Evolutionary conservation across 2,329 filamentous ascomycete genomes (phyloP).

Genomic region (Aspergillus vadensis): DNA sequence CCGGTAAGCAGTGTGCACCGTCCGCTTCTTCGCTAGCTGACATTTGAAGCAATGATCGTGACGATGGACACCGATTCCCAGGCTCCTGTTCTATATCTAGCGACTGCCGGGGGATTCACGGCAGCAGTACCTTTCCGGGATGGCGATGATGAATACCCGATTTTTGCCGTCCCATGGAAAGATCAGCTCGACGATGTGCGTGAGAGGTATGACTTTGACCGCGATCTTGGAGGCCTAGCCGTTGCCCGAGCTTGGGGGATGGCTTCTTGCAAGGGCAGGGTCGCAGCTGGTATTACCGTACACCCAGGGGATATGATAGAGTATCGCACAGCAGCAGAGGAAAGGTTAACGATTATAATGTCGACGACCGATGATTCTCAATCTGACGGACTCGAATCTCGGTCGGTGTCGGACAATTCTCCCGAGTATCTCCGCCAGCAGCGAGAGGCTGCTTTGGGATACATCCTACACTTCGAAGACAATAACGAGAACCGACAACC

Average conservation of each 20-base stretch:
- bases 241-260: conserved; percentile 58
- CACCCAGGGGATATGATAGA: conserved; percentile 62
- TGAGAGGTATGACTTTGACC: conserved; percentile 52
- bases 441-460: conserved; percentile 30
- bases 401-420: conserved; percentile 18
- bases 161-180: conserved; percentile 30
- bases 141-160: conserved; percentile 4
- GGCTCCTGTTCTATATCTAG: conserved; percentile 31
- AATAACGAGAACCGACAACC: conserved; percentile 18
- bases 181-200: conserved; percentile 34
- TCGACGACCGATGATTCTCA: conserved; percentile 21
- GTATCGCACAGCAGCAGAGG: conserved; percentile 53
- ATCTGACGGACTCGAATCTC: conserved; percentile 1
- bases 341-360: conserved; percentile 46
- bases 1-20: conserved; percentile 27
- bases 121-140: conserved; percentile 19
- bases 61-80: conserved; percentile 15
- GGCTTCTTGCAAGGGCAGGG: conserved; percentile 50
- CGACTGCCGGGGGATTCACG: conserved; percentile 32
- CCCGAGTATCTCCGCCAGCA: conserved; percentile 18
- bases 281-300: conserved; percentile 53
- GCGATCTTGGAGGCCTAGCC: conserved; percentile 53
- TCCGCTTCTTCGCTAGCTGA: conserved; percentile 16
- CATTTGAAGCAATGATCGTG: conserved; percentile 28
- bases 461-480: conserved; percentile 29